Evolutionary conservation across 2,329 filamentous ascomycete species (phyloP), one percentile per base, ranked within the genome.

Genomic region (Neopestalotiopsis clavispora): DNA sequence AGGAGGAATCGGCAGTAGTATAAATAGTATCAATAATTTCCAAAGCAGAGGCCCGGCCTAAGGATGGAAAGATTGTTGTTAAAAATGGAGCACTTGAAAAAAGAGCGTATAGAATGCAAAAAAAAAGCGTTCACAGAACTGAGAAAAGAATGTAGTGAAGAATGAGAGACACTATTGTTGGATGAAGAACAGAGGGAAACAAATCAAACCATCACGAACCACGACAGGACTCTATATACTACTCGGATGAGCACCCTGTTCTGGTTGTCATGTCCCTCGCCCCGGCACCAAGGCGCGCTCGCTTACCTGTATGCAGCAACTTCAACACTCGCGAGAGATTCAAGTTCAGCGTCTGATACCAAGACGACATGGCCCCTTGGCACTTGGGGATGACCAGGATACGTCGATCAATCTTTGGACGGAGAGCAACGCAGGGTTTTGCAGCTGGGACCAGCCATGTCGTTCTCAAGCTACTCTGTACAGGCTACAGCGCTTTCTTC

Each of bases 111-210:
- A 70, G 72, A 73, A 73, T 63, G 61, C 70, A 65, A 45, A 61
- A 52, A 52, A 74, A 68, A 72, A 52, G 20, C 76, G 77, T 78
- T 78, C 76, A 68, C 76, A 78, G 77, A 78, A 78, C 77, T 77
- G 65, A 52, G 60, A 67, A 78, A 75, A 75, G 76, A 78, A 77
- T 65, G 74, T 72, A 74, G 72, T 59, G 72, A 69, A 68, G 70
- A 76, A 73, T 73, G 74, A 75, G 68, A 74, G 67, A 59, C 74
- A 73, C 71, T 74, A 70, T 73, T 68, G 73, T 72, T 72, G 74
- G 73, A 76, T 75, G 71, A 72, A 64, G 69, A 73, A 73, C 65
- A 71, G 69, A 56, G 69, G 32, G 40, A 64, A 42, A 60, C 34
- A 14, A 45, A 60, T 34, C 20, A 28, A 23, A 20, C 28, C 23